phyloP scores from a whole-genome alignment of 768 basidiomycete genomes.

The Pleurotus platypus region DNA sequence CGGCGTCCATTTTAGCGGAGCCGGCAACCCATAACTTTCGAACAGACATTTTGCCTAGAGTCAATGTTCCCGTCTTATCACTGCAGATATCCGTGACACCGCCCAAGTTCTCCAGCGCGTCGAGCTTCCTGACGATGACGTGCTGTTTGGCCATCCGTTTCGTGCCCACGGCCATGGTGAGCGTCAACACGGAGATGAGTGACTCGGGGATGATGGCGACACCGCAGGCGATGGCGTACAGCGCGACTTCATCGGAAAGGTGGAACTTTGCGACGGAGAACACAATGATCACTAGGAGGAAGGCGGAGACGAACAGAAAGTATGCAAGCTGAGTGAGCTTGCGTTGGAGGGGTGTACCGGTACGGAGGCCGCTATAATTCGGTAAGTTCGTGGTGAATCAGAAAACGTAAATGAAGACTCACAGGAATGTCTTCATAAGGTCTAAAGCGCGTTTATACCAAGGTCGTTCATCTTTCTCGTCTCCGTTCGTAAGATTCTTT shows the following conservation, averaged over 20 bases:
- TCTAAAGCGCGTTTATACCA: constrained; percentile 18
- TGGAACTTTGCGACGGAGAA: constrained; percentile 10
- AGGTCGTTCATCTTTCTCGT: constrained; percentile 17
- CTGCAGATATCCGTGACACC: constrained; percentile 54
- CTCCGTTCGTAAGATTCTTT: constrained; percentile 12
- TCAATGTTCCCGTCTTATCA: constrained; percentile 66
- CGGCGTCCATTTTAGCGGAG: constrained; percentile 17
- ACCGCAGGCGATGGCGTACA: constrained; percentile 9
- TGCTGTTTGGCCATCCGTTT: constrained; percentile 28
- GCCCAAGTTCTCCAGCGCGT: constrained; percentile 60
- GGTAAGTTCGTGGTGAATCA: neutral
- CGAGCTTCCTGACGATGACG: constrained; percentile 62
- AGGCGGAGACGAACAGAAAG: constrained; percentile 11
- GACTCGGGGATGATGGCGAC: constrained; percentile 12
- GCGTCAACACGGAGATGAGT: constrained; percentile 11
- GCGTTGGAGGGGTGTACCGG: constrained; percentile 14
- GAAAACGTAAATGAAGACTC: constrained; percentile 10
- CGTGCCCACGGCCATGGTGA: constrained; percentile 11
- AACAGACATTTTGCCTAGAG: constrained; percentile 37
- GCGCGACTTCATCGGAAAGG: constrained; percentile 1
- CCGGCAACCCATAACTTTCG: constrained; percentile 35
- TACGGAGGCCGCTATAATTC: constrained; percentile 8
- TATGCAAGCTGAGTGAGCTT: constrained; percentile 12
- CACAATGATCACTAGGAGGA: constrained; percentile 11
- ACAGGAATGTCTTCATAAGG: constrained; percentile 24